phyloP scores from a whole-genome alignment of 805 yeast species.

The Pichia ethanolica region DNA sequence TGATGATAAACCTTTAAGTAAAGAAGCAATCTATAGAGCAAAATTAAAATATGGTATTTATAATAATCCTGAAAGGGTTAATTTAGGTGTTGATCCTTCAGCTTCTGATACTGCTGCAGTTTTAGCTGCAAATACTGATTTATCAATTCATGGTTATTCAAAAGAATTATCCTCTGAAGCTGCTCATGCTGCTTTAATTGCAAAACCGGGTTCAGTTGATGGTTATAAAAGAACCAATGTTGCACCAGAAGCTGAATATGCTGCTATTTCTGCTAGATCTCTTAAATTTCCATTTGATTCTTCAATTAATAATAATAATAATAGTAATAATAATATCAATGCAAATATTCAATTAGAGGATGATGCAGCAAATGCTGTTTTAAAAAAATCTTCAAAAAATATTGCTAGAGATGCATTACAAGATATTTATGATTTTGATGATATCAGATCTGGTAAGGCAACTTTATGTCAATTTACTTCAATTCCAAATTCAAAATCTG shows the following conservation, averaged over 20 bases:
- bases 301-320: conserved; percentile 4
- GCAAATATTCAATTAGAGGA: conserved; percentile 22
- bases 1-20: conserved; percentile 63
- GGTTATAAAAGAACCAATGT: conserved; percentile 41
- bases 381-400: conserved; percentile 21
- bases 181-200: conserved; percentile 54
- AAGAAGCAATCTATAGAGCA: conserved; percentile 69
- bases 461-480: conserved; percentile 24
- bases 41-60: conserved; percentile 62
- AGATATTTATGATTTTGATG: conserved; percentile 37
- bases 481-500: conserved; percentile 10
- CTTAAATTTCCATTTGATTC: conserved; percentile 25
- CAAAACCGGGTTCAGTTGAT: conserved; percentile 36
- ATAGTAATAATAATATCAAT: background rate
- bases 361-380: conserved; percentile 38
- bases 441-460: conserved; percentile 33
- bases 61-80: conserved; percentile 41
- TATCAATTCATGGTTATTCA: conserved; percentile 58
- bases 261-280: conserved; percentile 32
- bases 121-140: conserved; percentile 60
- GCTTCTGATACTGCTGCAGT: conserved; percentile 76
- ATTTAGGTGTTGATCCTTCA: conserved; percentile 57
- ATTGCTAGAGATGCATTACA: conserved; percentile 33
- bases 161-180: conserved; percentile 55
- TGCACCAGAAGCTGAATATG: conserved; percentile 42